Conservation (phyloP, 1,139 yeast species). For the Yamadazyma songkhlaensis region DNA sequence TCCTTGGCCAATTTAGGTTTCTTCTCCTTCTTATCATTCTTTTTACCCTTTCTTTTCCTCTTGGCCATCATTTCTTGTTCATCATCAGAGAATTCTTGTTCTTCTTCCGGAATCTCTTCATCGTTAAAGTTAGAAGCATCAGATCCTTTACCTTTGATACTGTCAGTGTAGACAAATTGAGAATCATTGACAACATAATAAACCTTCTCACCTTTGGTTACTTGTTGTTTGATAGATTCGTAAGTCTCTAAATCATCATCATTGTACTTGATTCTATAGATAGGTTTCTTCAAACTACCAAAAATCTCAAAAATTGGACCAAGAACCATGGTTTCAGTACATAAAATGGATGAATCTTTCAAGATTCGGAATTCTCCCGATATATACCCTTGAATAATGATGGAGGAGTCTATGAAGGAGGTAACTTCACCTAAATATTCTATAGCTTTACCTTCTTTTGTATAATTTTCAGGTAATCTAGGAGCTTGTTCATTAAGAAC, state of each 20-base stretch:
- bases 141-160: slow-evolving; percentile 74
- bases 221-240: slow-evolving; percentile 32
- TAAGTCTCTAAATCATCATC: slow-evolving; percentile 38
- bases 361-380: slow-evolving; percentile 87
- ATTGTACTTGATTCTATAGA: slow-evolving; percentile 72
- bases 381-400: slow-evolving; percentile 67
- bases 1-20: slow-evolving; percentile 7
- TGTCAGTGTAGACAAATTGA: slow-evolving; percentile 72
- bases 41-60: slow-evolving; percentile 57
- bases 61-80: slow-evolving; percentile 68
- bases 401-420: slow-evolving; percentile 68
- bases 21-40: slow-evolving; percentile 34
- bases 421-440: slow-evolving; percentile 72
- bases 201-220: slow-evolving; percentile 54
- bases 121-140: slow-evolving; percentile 96
- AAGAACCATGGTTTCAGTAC: slow-evolving; percentile 72
- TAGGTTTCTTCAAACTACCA: slow-evolving; percentile 85
- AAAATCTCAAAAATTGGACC: slow-evolving; percentile 89
- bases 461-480: slow-evolving; percentile 63
- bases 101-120: slow-evolving; percentile 89
- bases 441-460: slow-evolving; percentile 59
- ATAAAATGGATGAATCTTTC: slow-evolving; percentile 77
- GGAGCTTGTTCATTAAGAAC: slow-evolving; percentile 66
- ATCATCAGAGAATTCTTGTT: slow-evolving; percentile 94
- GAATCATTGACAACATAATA: slow-evolving; percentile 82